Percentiles rank a stretch among this genome's conserved stretches.
These are phyloP conservation scores for Apiospora rasikravindrae DNA, from an alignment of 2,329 filamentous ascomycete species.

Conservation along the genomic window DNA sequence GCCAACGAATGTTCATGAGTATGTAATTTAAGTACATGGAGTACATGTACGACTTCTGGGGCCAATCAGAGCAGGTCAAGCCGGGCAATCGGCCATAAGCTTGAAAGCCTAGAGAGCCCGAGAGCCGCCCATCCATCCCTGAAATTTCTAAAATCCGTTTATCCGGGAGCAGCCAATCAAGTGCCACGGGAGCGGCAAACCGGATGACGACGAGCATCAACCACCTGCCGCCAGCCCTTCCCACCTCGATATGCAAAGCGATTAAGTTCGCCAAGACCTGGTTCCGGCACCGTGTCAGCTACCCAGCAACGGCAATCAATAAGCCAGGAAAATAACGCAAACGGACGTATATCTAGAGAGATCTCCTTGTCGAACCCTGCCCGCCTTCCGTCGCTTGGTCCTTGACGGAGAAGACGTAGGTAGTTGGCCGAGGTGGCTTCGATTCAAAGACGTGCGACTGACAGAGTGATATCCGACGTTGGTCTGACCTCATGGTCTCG, in stretches of 20 bases:
- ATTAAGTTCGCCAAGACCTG: background rate
- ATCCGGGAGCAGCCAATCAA: background rate
- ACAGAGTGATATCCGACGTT: background rate
- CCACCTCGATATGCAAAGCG: background rate
- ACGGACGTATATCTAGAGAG: background rate
- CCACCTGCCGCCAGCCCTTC: background rate
- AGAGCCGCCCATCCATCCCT: background rate
- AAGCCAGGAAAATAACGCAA: background rate
- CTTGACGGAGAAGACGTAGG: background rate
- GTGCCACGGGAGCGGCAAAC: background rate
- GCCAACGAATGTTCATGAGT: no score
- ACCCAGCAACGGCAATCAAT: background rate
- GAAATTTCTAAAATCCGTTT: background rate
- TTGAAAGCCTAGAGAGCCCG: background rate
- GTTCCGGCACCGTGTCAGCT: background rate
- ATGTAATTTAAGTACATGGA: background rate
- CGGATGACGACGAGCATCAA: background rate
- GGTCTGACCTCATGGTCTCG: background rate
- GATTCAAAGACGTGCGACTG: background rate
- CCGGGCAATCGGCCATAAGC: background rate
- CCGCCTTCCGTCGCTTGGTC: no score
- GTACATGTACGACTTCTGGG: background rate
- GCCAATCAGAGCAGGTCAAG: background rate
- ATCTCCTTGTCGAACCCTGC: background rate
- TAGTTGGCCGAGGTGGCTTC: rapidly evolving